Percentiles rank a stretch among this genome's conserved stretches.
Conservation (phyloP, 1,284 basidiomycete genomes). For the Malassezia slooffiae region DNA sequence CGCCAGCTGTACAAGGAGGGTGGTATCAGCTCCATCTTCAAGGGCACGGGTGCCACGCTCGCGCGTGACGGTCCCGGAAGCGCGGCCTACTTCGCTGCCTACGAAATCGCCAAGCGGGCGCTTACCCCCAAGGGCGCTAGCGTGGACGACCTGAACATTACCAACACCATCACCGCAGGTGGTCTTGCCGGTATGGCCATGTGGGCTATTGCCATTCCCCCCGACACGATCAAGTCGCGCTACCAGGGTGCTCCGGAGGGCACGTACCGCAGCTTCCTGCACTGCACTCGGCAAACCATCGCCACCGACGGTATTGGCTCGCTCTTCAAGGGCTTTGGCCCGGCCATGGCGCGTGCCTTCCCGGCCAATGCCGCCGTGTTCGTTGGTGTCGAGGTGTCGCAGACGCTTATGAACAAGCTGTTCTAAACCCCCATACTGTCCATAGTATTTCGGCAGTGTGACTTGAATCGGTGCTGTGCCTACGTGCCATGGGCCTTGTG, state of each 20-base stretch:
- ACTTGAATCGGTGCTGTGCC: too few species aligned
- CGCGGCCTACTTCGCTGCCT: conserved; percentile 94
- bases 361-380: conserved; percentile 93
- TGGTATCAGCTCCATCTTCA: conserved; percentile 79
- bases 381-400: conserved; percentile 69
- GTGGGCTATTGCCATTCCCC: conserved; percentile 48
- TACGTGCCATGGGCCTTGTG: neutral
- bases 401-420: conserved; percentile 59
- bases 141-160: conserved; percentile 69
- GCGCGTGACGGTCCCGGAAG: conserved; percentile 90
- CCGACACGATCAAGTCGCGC: conserved; percentile 66
- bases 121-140: conserved; percentile 64
- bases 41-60: conserved; percentile 83
- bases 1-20: conserved; percentile 87
- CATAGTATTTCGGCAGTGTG: neutral
- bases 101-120: conserved; percentile 81
- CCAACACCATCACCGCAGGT: conserved; percentile 80
- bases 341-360: conserved; percentile 62
- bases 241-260: conserved; percentile 93
- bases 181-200: conserved; percentile 92
- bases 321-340: conserved; percentile 93
- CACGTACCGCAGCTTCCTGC: conserved; percentile 84
- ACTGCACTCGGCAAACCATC: conserved; percentile 84
- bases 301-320: conserved; percentile 78
- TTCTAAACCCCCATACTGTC: conserved; percentile 45